Percentiles rank a stretch among this genome's conserved stretches.
Evolutionary conservation across 805 yeast genomes (phyloP).

Genomic region (Kodamaea leandrae): DNA sequence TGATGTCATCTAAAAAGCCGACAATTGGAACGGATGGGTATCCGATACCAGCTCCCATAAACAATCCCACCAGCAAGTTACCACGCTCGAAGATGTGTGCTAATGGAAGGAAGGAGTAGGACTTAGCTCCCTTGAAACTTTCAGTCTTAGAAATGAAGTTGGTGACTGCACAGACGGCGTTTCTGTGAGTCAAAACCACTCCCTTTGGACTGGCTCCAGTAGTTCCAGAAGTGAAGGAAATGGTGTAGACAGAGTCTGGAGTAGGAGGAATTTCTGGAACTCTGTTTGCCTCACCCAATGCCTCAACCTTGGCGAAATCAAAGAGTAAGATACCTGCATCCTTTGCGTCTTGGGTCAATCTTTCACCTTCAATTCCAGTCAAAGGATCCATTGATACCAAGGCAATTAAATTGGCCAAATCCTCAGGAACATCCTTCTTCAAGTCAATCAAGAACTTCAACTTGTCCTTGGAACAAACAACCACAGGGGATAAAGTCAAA

Average conservation of each 20-base stretch:
- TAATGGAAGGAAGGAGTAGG: slow-evolving; percentile 24
- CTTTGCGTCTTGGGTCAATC: slow-evolving; percentile 16
- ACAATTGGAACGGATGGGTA: slow-evolving; percentile 31
- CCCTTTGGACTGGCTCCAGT: slow-evolving; percentile 79
- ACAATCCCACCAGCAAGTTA: slow-evolving; percentile 13
- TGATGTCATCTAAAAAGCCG: slow-evolving; percentile 30
- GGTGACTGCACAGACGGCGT: slow-evolving; percentile 19
- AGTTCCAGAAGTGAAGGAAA: slow-evolving; percentile 54
- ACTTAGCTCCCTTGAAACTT: slow-evolving; percentile 9
- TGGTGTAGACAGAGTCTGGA: slow-evolving; percentile 36
- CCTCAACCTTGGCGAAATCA: slow-evolving; percentile 23
- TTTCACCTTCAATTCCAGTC: slow-evolving; percentile 10
- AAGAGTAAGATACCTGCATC: slow-evolving; percentile 22
- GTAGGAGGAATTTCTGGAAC: slow-evolving; percentile 26
- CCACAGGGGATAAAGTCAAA: slow-evolving; percentile 57
- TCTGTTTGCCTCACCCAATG: slow-evolving; percentile 40
- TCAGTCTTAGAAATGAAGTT: slow-evolving; percentile 11
- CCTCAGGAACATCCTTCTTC: slow-evolving; percentile 24
- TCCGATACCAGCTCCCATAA: slow-evolving; percentile 22
- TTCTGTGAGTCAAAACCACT: slow-evolving; percentile 47
- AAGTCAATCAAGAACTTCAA: slow-evolving; percentile 25
- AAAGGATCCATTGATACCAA: slow-evolving; percentile 37
- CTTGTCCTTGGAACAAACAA: slow-evolving; percentile 37
- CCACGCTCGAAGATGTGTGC: slow-evolving; percentile 25
- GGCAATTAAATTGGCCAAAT: slow-evolving; percentile 29